These are phyloP conservation scores for Acidomyces sp. DNA, from an alignment of 495 filamentous ascomycete species.

Conservation along the genomic window DNA sequence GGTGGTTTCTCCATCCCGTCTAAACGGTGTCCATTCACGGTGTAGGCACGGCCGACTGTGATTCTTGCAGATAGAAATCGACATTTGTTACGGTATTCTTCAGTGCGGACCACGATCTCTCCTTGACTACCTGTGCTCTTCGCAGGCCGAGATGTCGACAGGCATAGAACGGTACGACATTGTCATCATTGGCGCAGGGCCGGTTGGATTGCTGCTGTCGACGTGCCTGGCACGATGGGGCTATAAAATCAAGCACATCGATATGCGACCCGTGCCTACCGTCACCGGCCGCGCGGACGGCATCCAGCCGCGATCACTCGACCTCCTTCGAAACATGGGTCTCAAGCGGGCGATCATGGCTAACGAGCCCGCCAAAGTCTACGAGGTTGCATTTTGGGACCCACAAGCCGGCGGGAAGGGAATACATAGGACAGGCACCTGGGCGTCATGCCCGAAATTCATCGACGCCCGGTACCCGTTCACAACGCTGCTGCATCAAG, in stretches of 20 bases:
- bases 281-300: conserved; percentile 64
- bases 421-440: conserved; percentile 48
- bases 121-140: background rate
- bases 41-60: too few species aligned
- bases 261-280: conserved; percentile 51
- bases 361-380: conserved; percentile 50
- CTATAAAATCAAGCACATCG: conserved; percentile 55
- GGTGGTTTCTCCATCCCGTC: too few species aligned
- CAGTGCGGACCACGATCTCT: too few species aligned
- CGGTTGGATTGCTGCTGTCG: conserved; percentile 77
- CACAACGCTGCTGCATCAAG: conserved; percentile 52
- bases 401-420: conserved; percentile 38
- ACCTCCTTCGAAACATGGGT: conserved; percentile 54
- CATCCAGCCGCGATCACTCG: conserved; percentile 57
- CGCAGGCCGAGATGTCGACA: background rate
- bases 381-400: conserved; percentile 57
- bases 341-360: conserved; percentile 53
- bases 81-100: too few species aligned
- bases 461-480: conserved; percentile 56
- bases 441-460: conserved; percentile 50
- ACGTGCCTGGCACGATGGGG: conserved; percentile 62
- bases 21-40: too few species aligned
- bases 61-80: too few species aligned
- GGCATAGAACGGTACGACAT: conserved; percentile 40
- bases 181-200: conserved; percentile 79